These are phyloP conservation scores for Blastobotrys elegans DNA, from an alignment of 1,139 yeast species.

Conservation along the genomic window DNA sequence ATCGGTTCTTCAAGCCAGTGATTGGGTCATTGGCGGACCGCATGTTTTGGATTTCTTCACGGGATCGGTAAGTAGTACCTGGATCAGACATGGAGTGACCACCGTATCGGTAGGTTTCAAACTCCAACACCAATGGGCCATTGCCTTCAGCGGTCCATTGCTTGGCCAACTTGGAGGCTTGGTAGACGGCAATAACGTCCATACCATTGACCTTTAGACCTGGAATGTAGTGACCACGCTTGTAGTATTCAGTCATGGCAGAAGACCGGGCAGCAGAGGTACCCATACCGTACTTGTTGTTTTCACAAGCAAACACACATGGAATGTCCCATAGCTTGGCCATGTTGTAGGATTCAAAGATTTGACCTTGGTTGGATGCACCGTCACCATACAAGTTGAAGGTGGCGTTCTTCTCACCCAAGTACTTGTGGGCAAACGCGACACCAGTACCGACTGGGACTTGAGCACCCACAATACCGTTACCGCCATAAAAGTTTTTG, in stretches of 20 bases:
- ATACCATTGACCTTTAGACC: conserved; percentile 98
- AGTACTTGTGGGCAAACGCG: conserved; percentile 95
- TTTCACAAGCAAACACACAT: conserved; percentile 91
- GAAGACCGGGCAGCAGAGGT: conserved; percentile 95
- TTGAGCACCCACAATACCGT: conserved; percentile 99
- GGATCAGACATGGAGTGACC: conserved; percentile 99
- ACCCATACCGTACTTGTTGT: conserved; percentile 99
- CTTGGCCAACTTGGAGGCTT: conserved; percentile 94
- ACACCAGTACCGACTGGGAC: conserved; percentile 97
- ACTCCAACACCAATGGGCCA: conserved; percentile 94
- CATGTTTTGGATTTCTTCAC: conserved; percentile 99
- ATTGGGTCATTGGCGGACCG: conserved; percentile 97
- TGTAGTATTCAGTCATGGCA: conserved; percentile 93
- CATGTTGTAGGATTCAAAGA: conserved; percentile 96
- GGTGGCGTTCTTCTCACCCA: conserved; percentile 67
- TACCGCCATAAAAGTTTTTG: conserved; percentile 95
- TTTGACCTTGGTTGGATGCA: conserved; percentile 99
- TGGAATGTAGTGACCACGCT: conserved; percentile 99
- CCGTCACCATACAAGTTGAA: conserved; percentile 97
- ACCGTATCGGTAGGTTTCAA: conserved; percentile 98
- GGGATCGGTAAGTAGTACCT: conserved; percentile 98
- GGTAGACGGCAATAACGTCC: conserved; percentile 94
- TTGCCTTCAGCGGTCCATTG: conserved; percentile 92
- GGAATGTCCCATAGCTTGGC: conserved; percentile 98
- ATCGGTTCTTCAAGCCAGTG: conserved; percentile 86